Conservation (phyloP, 305 asterid genomes). For the Ajuga reptans region DNA sequence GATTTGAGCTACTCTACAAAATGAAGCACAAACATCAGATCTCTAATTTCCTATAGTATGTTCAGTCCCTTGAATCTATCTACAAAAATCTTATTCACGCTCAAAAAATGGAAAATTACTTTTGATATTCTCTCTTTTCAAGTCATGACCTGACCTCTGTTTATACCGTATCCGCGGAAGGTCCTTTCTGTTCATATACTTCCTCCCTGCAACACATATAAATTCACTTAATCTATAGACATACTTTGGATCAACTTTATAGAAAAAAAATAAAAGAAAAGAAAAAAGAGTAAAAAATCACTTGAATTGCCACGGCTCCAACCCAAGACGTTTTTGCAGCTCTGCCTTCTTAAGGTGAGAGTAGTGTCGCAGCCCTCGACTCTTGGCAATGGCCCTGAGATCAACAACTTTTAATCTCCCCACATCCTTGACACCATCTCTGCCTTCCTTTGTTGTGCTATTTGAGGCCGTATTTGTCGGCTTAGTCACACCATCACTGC, state of each 20-base stretch:
- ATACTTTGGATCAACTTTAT: neutral
- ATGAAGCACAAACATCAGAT: slow-evolving; percentile 1
- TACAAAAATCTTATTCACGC: neutral
- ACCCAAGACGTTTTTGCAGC: slow-evolving; percentile 27
- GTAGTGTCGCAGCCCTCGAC: slow-evolving; percentile 23
- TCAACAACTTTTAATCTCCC: slow-evolving; percentile 5
- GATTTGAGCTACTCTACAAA: neutral
- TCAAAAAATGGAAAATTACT: neutral
- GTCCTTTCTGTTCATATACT: neutral
- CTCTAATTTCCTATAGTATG: neutral
- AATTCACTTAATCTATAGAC: neutral
- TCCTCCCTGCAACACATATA: neutral
- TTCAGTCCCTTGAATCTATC: neutral
- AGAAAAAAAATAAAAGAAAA: neutral
- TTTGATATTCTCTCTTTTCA: neutral
- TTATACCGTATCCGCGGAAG: neutral
- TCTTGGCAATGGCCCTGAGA: slow-evolving; percentile 39
- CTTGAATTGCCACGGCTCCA: slow-evolving; percentile 7
- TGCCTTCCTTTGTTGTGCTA: neutral
- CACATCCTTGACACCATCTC: neutral
- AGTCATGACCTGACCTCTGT: neutral
- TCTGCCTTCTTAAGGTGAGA: slow-evolving; percentile 27
- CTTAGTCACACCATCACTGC: slow-evolving; percentile 9
- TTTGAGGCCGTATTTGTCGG: slow-evolving; percentile 6
- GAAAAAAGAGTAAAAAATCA: neutral